Evolutionary conservation across 129 eudicot genomes (phyloP), one percentile per base, ranked within the genome.

Genomic region (Flaveria trinervia): DNA sequence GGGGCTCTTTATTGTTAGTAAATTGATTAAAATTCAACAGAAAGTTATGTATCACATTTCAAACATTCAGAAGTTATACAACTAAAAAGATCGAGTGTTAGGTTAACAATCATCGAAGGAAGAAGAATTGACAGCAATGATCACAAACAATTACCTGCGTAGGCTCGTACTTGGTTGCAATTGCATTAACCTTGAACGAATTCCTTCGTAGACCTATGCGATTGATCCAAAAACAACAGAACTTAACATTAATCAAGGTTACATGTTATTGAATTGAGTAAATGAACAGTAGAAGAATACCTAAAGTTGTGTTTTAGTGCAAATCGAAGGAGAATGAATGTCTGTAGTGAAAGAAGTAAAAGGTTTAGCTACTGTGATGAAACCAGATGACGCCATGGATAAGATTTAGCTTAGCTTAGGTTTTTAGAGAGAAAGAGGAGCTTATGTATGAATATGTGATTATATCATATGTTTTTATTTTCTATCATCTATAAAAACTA

Each of bases 361-460:
- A 81, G 97, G 88, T 22, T 77, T 86, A 7, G 90, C 77, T 1
- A 83, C 3, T 39, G 92, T 83, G 33, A 88, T 28, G 76, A 86
- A 85, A 41, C 68, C 65, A 9, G 88, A 55, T 8, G 93, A 83
- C 78, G 97, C 97, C 97, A 91, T 91, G 88, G 91, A 80, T 84
- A 84, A 86, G 90, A 73, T 72, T n/a, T 50, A 60, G 45, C 12
- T 16, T 56, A 4, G 14, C 3, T 41, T 20, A 2, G 28, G 13
- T 54, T 54, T 9, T 45, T 45, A 49, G 14, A 45, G 13, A 45
- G 49, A 45, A 8, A 9, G 14, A 45, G 49, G 49, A 12, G 3
- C 13, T 45, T 45, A 45, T 30, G 36, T 28, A 28, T 28, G 13
- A 45, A 45, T 8, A 44, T 7, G 8, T 36, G 41, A 36, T 36